Conservation (phyloP, 176 grass and related monocot genomes). For the Carex pumila region DNA sequence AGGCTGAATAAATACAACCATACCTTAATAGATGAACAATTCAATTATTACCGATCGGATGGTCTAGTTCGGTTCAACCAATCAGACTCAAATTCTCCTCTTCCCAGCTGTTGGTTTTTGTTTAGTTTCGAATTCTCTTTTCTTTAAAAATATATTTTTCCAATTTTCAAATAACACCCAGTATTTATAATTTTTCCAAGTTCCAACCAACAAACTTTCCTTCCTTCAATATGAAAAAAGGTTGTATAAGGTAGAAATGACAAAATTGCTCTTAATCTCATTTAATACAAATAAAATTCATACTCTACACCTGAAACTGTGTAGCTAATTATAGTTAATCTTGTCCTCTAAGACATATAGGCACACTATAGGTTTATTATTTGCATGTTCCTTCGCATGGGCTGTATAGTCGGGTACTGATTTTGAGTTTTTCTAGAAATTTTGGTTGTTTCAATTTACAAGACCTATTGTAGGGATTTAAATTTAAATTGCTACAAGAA, state of each 20-base stretch:
- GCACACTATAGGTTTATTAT: not conserved
- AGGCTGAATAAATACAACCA: constrained; percentile 86
- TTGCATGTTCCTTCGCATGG: not conserved
- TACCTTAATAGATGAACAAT: constrained; percentile 75
- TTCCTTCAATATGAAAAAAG: not conserved
- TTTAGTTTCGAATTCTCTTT: constrained; percentile 15
- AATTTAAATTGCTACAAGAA: not conserved
- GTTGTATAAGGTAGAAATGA: not conserved
- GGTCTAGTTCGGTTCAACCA: constrained; percentile 71
- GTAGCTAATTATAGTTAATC: not conserved
- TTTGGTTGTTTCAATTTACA: not conserved
- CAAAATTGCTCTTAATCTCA: not conserved
- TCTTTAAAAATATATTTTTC: not conserved
- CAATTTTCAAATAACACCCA: not conserved
- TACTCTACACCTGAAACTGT: too few relatives aligned
- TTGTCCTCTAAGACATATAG: not conserved
- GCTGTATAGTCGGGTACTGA: not conserved
- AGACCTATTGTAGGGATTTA: not conserved
- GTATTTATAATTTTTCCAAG: not conserved
- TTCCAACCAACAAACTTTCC: not conserved
- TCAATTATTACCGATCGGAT: constrained; percentile 79
- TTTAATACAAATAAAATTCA: not conserved
- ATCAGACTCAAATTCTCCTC: constrained; percentile 38
- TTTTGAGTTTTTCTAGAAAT: not conserved
- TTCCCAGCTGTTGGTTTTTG: constrained; percentile 74